Percentiles rank a stretch among this genome's conserved stretches.
These are phyloP conservation scores for Phialocephala subalpina DNA, from an alignment of 2,329 filamentous ascomycete genomes.

Conservation along the genomic window DNA sequence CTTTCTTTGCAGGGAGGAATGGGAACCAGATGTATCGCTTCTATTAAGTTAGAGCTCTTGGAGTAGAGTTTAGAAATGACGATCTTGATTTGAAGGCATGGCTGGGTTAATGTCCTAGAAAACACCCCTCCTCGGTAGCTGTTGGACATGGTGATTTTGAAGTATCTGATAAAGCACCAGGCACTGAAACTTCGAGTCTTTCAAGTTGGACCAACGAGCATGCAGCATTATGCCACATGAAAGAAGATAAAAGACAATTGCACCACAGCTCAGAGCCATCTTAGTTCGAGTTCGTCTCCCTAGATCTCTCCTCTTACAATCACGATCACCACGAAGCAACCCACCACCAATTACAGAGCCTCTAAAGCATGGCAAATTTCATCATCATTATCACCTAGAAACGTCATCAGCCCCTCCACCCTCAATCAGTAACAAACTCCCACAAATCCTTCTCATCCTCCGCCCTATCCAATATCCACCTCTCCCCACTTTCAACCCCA, in stretches of 20 bases:
- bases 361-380: background rate
- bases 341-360: background rate
- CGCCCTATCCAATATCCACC: slow-evolving; percentile 28
- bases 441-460: slow-evolving; percentile 18
- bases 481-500: slow-evolving; percentile 28
- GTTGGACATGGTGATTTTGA: too few species aligned
- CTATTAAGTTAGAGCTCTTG: background rate
- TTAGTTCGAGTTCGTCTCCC: too few species aligned
- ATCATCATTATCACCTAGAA: background rate
- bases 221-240: too few species aligned
- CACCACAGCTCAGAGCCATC: too few species aligned
- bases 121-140: too few species aligned
- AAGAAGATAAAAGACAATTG: too few species aligned
- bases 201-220: too few species aligned
- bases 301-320: too few species aligned
- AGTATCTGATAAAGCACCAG: too few species aligned
- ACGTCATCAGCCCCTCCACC: background rate
- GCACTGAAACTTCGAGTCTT: too few species aligned
- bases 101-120: too few species aligned
- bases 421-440: slow-evolving; percentile 30
- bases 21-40: slow-evolving; percentile 2
- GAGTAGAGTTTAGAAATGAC: background rate
- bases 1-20: slow-evolving; percentile 19
- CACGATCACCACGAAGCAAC: too few species aligned
- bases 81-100: background rate